These are phyloP conservation scores for Solanum habrochaites DNA, from an alignment of 257 asterid genomes.

Conservation along the genomic window DNA sequence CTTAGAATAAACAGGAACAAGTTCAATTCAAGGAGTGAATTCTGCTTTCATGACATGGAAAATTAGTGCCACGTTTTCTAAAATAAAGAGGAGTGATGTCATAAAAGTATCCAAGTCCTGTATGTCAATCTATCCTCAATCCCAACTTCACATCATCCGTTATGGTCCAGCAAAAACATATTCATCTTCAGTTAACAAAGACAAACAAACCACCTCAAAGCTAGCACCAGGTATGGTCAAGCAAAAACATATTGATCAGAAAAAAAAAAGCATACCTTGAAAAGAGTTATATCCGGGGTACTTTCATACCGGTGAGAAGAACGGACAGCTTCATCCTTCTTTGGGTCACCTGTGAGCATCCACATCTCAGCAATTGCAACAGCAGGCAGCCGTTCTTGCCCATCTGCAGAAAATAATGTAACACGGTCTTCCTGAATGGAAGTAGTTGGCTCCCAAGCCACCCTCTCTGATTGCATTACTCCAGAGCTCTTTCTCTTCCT, in stretches of 20 bases:
- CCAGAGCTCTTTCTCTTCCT: conserved; percentile 97
- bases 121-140: neutral
- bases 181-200: neutral
- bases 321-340: conserved; percentile 87
- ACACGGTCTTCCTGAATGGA: conserved; percentile 88
- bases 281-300: conserved; percentile 84
- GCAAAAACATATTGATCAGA: neutral
- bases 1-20: neutral
- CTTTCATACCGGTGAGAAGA: conserved; percentile 90
- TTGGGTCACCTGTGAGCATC: conserved; percentile 87
- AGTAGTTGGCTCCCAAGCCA: conserved; percentile 87
- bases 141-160: neutral
- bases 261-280: conserved; percentile 57
- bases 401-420: conserved; percentile 59
- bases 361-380: conserved; percentile 87
- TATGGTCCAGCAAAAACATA: neutral
- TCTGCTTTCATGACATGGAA: neutral
- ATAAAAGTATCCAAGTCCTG: neutral
- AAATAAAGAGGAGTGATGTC: neutral
- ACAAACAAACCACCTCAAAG: neutral
- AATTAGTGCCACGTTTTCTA: neutral
- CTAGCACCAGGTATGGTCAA: neutral
- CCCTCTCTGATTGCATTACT: conserved; percentile 70
- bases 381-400: conserved; percentile 91
- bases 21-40: neutral